These are phyloP conservation scores for Mimosa pudica DNA, from an alignment of 306 rosid species.

Conservation along the genomic window DNA sequence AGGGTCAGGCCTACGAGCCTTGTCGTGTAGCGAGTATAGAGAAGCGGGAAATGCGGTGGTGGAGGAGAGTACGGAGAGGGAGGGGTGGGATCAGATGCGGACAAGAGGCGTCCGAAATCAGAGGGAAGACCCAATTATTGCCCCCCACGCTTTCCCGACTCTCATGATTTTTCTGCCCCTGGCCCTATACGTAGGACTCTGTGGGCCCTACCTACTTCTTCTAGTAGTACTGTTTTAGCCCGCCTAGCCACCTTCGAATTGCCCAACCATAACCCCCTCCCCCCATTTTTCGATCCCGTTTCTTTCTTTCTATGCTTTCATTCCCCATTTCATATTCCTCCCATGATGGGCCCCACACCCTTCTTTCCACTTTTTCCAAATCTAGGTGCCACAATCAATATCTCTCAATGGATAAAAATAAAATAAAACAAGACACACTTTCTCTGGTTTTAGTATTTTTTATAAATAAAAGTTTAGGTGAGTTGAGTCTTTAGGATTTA, in stretches of 20 bases:
- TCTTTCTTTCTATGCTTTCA: background rate
- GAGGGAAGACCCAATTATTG: constrained; percentile 87
- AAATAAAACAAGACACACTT: too few species aligned
- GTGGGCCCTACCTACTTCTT: background rate
- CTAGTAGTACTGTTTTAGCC: background rate
- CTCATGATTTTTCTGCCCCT: constrained; percentile 69
- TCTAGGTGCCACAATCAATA: background rate
- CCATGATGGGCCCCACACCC: constrained; percentile 26
- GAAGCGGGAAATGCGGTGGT: constrained; percentile 72
- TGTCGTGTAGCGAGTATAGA: constrained; percentile 51
- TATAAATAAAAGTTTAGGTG: too few species aligned
- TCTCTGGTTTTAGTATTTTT: too few species aligned
- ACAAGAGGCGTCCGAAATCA: constrained; percentile 93
- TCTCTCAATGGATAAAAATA: too few species aligned
- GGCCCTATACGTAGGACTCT: constrained; percentile 28
- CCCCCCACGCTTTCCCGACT: constrained; percentile 96
- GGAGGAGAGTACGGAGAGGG: constrained; percentile 4
- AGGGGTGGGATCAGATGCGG: constrained; percentile 74
- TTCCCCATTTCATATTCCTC: background rate
- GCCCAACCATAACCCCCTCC: background rate
- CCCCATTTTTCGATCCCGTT: background rate
- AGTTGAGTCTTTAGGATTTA: too few species aligned
- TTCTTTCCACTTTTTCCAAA: background rate
- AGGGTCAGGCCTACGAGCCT: constrained; percentile 5
- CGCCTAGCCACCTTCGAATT: background rate